Conservation (phyloP, 2,329 filamentous ascomycete species). For the Aspergillus pseudonomiae region DNA sequence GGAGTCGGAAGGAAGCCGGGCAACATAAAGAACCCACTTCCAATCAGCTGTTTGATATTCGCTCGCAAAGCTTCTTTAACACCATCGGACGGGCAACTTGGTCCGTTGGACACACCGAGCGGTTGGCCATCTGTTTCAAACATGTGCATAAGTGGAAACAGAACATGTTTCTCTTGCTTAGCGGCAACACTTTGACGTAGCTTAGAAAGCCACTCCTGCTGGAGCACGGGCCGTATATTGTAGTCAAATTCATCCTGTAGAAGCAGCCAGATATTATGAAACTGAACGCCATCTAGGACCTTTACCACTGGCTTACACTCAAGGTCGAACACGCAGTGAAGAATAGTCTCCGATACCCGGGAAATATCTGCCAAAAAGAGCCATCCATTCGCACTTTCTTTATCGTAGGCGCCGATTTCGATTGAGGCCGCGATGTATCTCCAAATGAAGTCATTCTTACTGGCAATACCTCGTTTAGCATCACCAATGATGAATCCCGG, state of each 20-base stretch:
- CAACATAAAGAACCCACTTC: neutral
- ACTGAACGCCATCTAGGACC: neutral
- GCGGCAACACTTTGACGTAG: neutral
- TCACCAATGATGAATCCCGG: neutral
- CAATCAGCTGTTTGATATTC: neutral
- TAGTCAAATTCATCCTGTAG: neutral
- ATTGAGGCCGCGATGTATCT: neutral
- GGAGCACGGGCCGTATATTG: neutral
- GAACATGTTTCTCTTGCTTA: neutral
- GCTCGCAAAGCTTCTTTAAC: neutral
- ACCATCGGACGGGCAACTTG: neutral
- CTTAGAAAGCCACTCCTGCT: neutral
- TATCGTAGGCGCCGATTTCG: neutral
- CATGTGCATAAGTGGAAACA: neutral
- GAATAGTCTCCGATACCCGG: neutral
- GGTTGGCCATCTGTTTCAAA: neutral
- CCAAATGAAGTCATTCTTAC: neutral
- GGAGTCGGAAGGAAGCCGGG: neutral
- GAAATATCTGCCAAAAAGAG: neutral
- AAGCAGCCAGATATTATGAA: neutral
- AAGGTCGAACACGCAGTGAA: neutral
- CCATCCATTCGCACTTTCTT: neutral
- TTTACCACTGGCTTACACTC: neutral
- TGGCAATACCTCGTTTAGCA: neutral
- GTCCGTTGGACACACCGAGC: neutral